These are phyloP conservation scores for Oryza glaberrima DNA, from an alignment of 176 grass and related monocot genomes.

Conservation along the genomic window DNA sequence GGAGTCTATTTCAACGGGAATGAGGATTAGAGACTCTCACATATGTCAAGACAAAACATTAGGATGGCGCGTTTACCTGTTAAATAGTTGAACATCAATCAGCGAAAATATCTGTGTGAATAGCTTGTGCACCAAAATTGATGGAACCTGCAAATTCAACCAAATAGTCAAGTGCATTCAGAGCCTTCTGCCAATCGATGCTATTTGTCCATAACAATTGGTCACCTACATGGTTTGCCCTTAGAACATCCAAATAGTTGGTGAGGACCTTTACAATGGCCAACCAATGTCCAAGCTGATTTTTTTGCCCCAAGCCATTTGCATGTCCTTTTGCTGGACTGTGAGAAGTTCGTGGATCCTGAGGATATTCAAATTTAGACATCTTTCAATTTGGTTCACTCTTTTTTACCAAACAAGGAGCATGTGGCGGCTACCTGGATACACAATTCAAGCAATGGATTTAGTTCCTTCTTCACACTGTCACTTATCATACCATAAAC, in stretches of 20 bases:
- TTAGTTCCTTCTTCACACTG: conserved; percentile 81
- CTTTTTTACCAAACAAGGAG: conserved; percentile 16
- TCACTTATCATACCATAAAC: conserved; percentile 83
- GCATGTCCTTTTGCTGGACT: conserved; percentile 51
- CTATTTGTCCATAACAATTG: conserved; percentile 19
- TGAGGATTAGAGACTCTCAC: conserved; percentile 30
- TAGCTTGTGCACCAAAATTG: conserved; percentile 76
- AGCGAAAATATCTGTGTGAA: conserved; percentile 85
- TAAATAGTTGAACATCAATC: conserved; percentile 89
- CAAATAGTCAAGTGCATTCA: conserved; percentile 35
- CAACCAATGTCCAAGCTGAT: conserved; percentile 63
- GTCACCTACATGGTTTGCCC: conserved; percentile 65
- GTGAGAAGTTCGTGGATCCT: conserved; percentile 70
- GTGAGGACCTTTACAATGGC: conserved; percentile 60
- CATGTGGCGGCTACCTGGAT: conserved; percentile 68
- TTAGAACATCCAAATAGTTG: conserved; percentile 62
- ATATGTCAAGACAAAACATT: conserved; percentile 31
- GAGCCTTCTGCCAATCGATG: conserved; percentile 20
- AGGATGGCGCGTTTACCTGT: conserved; percentile 58
- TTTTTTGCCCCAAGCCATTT: conserved; percentile 60
- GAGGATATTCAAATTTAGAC: conserved; percentile 40
- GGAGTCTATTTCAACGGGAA: conserved; percentile 57
- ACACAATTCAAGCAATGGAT: conserved; percentile 78
- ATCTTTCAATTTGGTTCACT: conserved; percentile 20
- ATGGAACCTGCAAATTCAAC: conserved; percentile 69